Conservation (phyloP, 768 basidiomycete genomes). For the Rhizopogon rudus region DNA sequence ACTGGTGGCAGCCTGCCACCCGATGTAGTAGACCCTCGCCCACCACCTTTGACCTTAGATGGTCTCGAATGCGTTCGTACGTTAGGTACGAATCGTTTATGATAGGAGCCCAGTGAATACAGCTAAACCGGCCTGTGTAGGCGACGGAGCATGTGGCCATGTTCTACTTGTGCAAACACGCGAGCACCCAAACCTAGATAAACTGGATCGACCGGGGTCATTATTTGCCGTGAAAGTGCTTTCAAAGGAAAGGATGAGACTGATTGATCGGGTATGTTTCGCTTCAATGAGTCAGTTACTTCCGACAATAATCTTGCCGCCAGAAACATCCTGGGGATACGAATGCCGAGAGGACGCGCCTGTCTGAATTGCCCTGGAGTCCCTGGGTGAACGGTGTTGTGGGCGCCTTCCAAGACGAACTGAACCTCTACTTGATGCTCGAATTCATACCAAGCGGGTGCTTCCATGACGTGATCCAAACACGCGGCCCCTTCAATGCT, state of each 20-base stretch:
- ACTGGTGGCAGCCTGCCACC: slow-evolving; percentile 10
- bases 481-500: slow-evolving; percentile 26
- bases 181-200: slow-evolving; percentile 19
- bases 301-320: neutral
- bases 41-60: slow-evolving; percentile 27
- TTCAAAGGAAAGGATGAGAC: slow-evolving; percentile 30
- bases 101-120: neutral
- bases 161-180: slow-evolving; percentile 38
- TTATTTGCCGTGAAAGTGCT: slow-evolving; percentile 45
- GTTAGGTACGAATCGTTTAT: slow-evolving; percentile 27
- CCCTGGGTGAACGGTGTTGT: slow-evolving; percentile 48
- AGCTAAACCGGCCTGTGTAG: slow-evolving; percentile 19
- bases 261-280: slow-evolving; percentile 23
- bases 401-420: slow-evolving; percentile 39
- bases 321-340: slow-evolving; percentile 26
- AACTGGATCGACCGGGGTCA: slow-evolving; percentile 30
- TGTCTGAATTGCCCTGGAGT: slow-evolving; percentile 44
- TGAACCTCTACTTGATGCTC: slow-evolving; percentile 45
- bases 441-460: slow-evolving; percentile 46
- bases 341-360: slow-evolving; percentile 36
- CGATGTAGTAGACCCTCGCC: slow-evolving; percentile 30
- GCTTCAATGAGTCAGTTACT: neutral
- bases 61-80: slow-evolving; percentile 39
- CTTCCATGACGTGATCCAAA: slow-evolving; percentile 33
- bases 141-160: slow-evolving; percentile 35